Base-by-base conservation (phyloP, 83 land plant genomes). In the Isoetes engelmannii region DNA sequence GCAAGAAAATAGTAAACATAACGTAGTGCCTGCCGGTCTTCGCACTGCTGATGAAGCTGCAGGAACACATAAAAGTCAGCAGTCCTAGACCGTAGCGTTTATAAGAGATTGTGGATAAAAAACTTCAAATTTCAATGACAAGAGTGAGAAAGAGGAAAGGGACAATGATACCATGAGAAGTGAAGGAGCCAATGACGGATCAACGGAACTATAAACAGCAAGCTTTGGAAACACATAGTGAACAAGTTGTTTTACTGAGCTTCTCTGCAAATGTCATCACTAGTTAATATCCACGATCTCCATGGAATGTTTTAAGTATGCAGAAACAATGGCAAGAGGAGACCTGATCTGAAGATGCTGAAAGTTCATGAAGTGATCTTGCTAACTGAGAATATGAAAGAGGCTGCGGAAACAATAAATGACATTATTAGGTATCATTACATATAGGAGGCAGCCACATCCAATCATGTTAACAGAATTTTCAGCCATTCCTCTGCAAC, bases 1-100 rank as follows among this genome's bases (percentile, higher is more conserved):
- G 98, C 89, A 63, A 93, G 82, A 70, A 86, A 93, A 63, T 93
- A 93, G 64, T 93, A 93, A n/a, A 90, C 96, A 83, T 93, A 93
- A 6, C 92, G 82, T 60, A 93, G 68, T 8, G 88, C 86, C 63
- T 65, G 87, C 68, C 88, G 81, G 72, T 93, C 96, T 66, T 93
- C 98, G 70, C 93, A 84, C 61, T 90, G 95, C 70, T 93, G 92
- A 72, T 83, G 84, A 67, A 93, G 87, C 98, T 93, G 92, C 78
- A 82, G 47, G 63, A 51, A 44, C 3, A 69, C 47, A 67, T 55
- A 47, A 65, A 37, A 53, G 12, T 65, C 10, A 9, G 13, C 56
- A 65, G 8, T 8, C 1, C 15, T 61, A 21, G 18, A 53, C 13
- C 17, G 17, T 53, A 15, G 13, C 13, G 1, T 53, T 2, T 28